A percentile compares a stretch with the other conserved stretches of the same genome.
Conservation (phyloP, 2,329 filamentous ascomycete species). For the Aspergillus spinulosporus region DNA sequence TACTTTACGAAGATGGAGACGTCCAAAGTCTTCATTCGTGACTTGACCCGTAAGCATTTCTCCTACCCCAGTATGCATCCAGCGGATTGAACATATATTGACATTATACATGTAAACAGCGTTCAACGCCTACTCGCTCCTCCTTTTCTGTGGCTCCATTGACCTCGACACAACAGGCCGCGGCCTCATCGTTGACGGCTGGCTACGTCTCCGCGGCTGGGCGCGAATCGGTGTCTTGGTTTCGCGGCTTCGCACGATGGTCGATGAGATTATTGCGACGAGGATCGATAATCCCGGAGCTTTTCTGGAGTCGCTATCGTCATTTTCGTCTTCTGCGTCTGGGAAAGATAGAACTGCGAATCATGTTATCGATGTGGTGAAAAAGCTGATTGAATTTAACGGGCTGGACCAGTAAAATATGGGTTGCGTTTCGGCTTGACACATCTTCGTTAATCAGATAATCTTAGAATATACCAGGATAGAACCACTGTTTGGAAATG, state of each 20-base stretch:
- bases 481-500: neutral
- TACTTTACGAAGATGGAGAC: conserved; percentile 94
- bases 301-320: conserved; percentile 46
- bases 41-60: conserved; percentile 73
- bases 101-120: conserved; percentile 40
- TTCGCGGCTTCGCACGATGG: conserved; percentile 75
- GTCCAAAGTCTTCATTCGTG: conserved; percentile 85
- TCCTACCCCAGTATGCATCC: neutral
- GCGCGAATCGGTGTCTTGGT: conserved; percentile 90
- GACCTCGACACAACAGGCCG: conserved; percentile 83
- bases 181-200: conserved; percentile 87
- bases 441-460: neutral
- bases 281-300: conserved; percentile 75
- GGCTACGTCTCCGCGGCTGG: conserved; percentile 85
- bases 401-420: conserved; percentile 64
- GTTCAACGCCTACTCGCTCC: conserved; percentile 83
- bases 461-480: neutral
- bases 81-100: neutral
- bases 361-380: conserved; percentile 71
- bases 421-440: neutral
- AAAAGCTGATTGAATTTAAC: conserved; percentile 82
- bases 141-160: conserved; percentile 85
- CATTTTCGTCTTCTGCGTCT: neutral
- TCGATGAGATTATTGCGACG: conserved; percentile 78
- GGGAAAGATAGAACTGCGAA: conserved; percentile 25